Base-by-base conservation (phyloP, 2,329 filamentous ascomycete species). In the Akanthomyces muscarius region DNA sequence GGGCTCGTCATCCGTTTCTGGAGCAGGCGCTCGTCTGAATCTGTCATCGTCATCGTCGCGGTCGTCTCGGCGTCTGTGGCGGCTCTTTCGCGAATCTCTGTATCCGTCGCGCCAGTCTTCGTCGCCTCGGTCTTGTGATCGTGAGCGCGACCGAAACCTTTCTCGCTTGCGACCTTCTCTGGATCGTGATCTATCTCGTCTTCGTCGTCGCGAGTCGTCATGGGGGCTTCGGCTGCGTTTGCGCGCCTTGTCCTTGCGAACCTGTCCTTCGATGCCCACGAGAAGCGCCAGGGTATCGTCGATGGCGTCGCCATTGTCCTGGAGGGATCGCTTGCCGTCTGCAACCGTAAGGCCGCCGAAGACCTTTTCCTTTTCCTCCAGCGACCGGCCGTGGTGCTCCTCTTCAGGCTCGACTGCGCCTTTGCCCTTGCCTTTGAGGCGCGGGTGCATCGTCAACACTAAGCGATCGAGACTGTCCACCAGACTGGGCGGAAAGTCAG, bases 251-350 rank as follows among this genome's bases (percentile, higher is more conserved):
- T 79, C 81, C 65, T 80, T 80, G 68, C 78, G 81, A 16, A 80
- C 78, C 70, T 89, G 92, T 8, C 85, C 84, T 66, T 92, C 92
- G 45, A 98, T 78, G 0, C 88, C 89, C 74, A 98, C 95, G n/a
- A 99, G 76, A 70, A 96, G 83, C 0, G 93, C 93, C 69, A 99
- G 86, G 0, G 95, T 97, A 75, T 99, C 93, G 71, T 98, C 95
- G 71, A 97, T 89, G 23, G 86, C 90, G 72, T 91, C 89, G 1
- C 78, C 78, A 52, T 74, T 72, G 10, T 69, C 69, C 33, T 76
- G 72, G 30, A 74, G 66, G 5, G 68, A 68, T 0, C 72, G 72
- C 38, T 87, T 83, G 72, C 88, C 89, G 75, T 99, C 94, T 1
- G 94, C 92, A 52, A 99, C 83, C 8, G 92, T 85, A 57, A 99